Conservation (phyloP, 208 protist species). For the Trypanosoma brucei region DNA sequence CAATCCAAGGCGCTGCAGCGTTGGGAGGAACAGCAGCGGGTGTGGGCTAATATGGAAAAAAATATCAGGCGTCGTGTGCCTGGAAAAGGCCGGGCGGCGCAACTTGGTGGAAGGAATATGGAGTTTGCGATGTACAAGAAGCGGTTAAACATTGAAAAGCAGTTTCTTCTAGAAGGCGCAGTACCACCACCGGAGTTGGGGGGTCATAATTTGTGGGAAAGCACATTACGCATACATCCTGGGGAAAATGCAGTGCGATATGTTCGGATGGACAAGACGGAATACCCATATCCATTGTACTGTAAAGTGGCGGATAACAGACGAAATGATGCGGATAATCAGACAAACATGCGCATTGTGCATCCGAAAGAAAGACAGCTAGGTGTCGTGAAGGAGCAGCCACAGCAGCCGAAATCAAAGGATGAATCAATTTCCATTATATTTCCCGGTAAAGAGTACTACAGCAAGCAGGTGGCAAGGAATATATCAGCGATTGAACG, state of each 20-base stretch:
- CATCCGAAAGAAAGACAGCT: constrained; percentile 5
- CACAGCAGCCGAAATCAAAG: not conserved
- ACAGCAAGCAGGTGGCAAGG: constrained; percentile 36
- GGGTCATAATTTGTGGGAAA: constrained; percentile 50
- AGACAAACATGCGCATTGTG: constrained; percentile 50
- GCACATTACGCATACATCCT: constrained; percentile 39
- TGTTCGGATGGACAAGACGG: constrained; percentile 55
- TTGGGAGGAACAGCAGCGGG: constrained; percentile 62
- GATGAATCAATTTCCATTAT: constrained; percentile 1
- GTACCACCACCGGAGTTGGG: constrained; percentile 22
- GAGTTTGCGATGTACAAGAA: constrained; percentile 23
- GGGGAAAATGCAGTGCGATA: constrained; percentile 33
- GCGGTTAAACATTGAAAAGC: constrained; percentile 51
- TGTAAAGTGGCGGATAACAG: constrained; percentile 36
- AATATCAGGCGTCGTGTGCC: constrained; percentile 19
- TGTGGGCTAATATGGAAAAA: constrained; percentile 44
- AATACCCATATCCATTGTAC: constrained; percentile 71
- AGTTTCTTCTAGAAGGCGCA: constrained; percentile 39
- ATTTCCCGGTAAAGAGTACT: constrained; percentile 30
- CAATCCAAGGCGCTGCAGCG: constrained; percentile 56
- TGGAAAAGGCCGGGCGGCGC: not conserved
- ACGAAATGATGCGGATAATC: constrained; percentile 32
- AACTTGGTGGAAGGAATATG: constrained; percentile 36
- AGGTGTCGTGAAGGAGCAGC: not conserved
- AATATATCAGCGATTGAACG: constrained; percentile 42